Evolutionary conservation across 345 rosid species (phyloP).

Genomic region (Acer negundo): DNA sequence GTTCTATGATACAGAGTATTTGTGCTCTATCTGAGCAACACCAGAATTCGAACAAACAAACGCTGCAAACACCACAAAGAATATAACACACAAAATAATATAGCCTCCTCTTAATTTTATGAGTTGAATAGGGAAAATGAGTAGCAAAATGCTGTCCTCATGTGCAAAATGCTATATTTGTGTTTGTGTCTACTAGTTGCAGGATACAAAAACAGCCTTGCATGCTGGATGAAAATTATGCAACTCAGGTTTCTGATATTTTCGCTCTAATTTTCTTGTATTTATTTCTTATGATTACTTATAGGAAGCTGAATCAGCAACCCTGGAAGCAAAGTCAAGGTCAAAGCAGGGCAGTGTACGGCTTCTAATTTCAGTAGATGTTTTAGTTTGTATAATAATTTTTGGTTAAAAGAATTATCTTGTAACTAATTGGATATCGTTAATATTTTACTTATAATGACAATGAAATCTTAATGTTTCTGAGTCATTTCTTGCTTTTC

Average conservation of each 20-base stretch:
- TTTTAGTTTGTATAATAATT: conserved; percentile 15
- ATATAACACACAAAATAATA: neutral
- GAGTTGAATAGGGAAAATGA: neutral
- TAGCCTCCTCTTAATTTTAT: neutral
- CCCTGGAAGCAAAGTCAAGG: conserved; percentile 81
- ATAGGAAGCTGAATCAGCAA: conserved; percentile 93
- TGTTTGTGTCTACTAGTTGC: neutral
- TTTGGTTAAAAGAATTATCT: neutral
- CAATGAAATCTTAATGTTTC: neutral
- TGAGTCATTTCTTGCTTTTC: neutral
- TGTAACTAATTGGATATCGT: neutral
- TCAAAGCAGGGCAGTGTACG: conserved; percentile 89
- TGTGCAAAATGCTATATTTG: neutral
- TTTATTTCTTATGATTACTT: conserved; percentile 24
- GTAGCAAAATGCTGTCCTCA: neutral
- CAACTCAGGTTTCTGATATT: neutral
- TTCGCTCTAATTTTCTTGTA: conserved; percentile 16
- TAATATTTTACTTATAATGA: neutral
- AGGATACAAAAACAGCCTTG: no score
- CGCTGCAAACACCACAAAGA: neutral
- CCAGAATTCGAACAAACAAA: neutral
- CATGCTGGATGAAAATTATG: neutral
- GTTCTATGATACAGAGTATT: conserved; percentile 4
- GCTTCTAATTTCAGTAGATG: conserved; percentile 23
- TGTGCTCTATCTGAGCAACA: neutral